These are phyloP conservation scores for Penicillium thymicola DNA, from an alignment of 2,329 filamentous ascomycete species.

Conservation along the genomic window DNA sequence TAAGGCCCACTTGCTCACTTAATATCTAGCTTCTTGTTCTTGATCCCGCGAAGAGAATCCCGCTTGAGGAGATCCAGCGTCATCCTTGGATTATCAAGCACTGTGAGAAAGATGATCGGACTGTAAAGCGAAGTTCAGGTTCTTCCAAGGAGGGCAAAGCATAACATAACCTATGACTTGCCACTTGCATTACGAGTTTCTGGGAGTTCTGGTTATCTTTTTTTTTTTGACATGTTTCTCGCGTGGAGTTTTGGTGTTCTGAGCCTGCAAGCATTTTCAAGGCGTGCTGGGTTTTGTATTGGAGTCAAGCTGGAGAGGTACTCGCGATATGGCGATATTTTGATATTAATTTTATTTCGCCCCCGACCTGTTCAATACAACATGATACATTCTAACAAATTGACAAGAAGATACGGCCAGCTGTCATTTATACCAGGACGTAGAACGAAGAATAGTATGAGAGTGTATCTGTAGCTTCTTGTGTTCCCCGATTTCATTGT, in stretches of 20 bases:
- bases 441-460: background rate
- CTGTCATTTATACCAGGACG: background rate
- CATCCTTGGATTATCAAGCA: slow-evolving; percentile 98
- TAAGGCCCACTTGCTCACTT: slow-evolving; percentile 19
- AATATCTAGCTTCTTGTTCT: slow-evolving; percentile 70
- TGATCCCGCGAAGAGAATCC: slow-evolving; percentile 88
- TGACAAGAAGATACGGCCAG: background rate
- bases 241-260: slow-evolving; percentile 16
- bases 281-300: slow-evolving; percentile 9
- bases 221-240: slow-evolving; percentile 6
- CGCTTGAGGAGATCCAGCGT: slow-evolving; percentile 79
- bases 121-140: slow-evolving; percentile 43
- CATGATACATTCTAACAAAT: background rate
- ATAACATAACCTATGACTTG: slow-evolving; percentile 26
- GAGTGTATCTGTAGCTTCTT: background rate
- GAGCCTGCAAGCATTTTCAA: slow-evolving; percentile 15
- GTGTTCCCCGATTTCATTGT: background rate
- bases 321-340: slow-evolving; percentile 18
- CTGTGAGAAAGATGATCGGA: slow-evolving; percentile 60
- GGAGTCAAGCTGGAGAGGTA: slow-evolving; percentile 14
- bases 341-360: slow-evolving; percentile 18
- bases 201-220: slow-evolving; percentile 21
- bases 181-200: slow-evolving; percentile 13
- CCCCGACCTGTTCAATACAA: slow-evolving; percentile 1
- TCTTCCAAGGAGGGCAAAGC: slow-evolving; percentile 34